These are phyloP conservation scores for Melanomma pulvis-pyrius DNA, from an alignment of 495 filamentous ascomycete genomes.

Conservation along the genomic window DNA sequence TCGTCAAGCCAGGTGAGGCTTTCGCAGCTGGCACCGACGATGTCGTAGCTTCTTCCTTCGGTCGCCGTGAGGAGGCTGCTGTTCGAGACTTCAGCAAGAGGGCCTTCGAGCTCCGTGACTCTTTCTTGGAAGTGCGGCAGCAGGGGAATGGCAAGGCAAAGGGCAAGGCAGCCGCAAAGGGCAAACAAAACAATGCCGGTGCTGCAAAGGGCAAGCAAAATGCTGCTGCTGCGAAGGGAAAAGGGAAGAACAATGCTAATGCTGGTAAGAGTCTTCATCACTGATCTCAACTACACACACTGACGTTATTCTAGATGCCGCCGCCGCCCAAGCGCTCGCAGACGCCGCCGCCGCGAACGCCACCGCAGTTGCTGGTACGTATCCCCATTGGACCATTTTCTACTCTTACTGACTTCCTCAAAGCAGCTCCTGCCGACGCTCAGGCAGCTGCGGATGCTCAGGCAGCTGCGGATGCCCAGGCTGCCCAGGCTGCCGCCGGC, in stretches of 20 bases:
- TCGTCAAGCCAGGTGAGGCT: slow-evolving; percentile 28
- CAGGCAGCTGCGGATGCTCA: not conserved
- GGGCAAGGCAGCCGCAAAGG: not conserved
- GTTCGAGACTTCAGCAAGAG: slow-evolving; percentile 24
- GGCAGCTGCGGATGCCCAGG: not conserved
- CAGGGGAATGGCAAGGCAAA: not conserved
- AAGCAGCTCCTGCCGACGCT: not conserved
- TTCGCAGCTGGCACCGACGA: slow-evolving; percentile 17
- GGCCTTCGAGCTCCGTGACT: slow-evolving; percentile 13
- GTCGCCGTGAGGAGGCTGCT: slow-evolving; percentile 8
- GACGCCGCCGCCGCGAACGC: not conserved
- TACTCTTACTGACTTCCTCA: no score
- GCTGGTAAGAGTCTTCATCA: not conserved
- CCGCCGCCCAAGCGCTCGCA: not conserved
- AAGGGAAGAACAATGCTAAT: slow-evolving; percentile 4
- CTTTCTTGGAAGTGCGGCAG: slow-evolving; percentile 1
- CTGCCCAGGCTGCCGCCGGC: not conserved
- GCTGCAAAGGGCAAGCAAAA: slow-evolving; percentile 3
- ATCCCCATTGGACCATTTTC: no score
- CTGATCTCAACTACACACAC: not conserved
- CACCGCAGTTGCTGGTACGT: not conserved
- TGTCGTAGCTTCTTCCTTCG: slow-evolving; percentile 23
- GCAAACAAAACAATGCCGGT: not conserved
- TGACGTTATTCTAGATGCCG: not conserved
- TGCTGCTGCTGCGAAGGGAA: slow-evolving; percentile 4